phyloP scores from a whole-genome alignment of 2,329 filamentous ascomycete species.

The Capronia epimyces region DNA sequence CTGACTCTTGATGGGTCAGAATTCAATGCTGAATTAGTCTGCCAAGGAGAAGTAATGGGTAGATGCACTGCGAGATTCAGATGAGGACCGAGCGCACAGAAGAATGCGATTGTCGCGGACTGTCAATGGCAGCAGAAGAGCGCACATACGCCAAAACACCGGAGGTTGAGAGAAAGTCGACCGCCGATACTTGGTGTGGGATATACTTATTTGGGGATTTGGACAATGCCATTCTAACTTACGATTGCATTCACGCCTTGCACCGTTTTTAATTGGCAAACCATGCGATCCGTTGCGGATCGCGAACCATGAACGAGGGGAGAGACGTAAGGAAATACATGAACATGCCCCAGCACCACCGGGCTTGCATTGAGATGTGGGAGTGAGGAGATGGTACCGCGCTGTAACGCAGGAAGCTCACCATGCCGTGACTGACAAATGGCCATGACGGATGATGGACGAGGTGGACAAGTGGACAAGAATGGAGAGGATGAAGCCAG shows the following conservation, averaged over 20 bases:
- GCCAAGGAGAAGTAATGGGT: constrained; percentile 98
- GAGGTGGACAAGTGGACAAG: too few species aligned
- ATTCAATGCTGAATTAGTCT: constrained; percentile 97
- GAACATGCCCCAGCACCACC: neutral
- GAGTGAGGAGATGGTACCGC: too few species aligned
- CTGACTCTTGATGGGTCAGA: constrained; percentile 94
- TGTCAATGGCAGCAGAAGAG: neutral
- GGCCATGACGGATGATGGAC: neutral
- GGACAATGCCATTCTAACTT: neutral
- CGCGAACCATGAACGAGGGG: neutral
- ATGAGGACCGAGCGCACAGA: constrained; percentile 35
- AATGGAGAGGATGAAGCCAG: too few species aligned
- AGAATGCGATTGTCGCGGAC: neutral
- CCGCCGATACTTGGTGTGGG: neutral
- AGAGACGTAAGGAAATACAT: neutral
- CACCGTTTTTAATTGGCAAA: neutral
- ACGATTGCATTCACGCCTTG: neutral
- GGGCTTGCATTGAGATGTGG: neutral
- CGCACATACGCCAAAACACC: neutral
- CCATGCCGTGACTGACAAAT: neutral
- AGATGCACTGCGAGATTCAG: constrained; percentile 86
- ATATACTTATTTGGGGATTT: neutral
- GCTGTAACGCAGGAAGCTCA: neutral
- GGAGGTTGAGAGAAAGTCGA: neutral
- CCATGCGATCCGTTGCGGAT: neutral